These are phyloP conservation scores for Aspergillus campestris DNA, from an alignment of 495 filamentous ascomycete species.

Conservation along the genomic window DNA sequence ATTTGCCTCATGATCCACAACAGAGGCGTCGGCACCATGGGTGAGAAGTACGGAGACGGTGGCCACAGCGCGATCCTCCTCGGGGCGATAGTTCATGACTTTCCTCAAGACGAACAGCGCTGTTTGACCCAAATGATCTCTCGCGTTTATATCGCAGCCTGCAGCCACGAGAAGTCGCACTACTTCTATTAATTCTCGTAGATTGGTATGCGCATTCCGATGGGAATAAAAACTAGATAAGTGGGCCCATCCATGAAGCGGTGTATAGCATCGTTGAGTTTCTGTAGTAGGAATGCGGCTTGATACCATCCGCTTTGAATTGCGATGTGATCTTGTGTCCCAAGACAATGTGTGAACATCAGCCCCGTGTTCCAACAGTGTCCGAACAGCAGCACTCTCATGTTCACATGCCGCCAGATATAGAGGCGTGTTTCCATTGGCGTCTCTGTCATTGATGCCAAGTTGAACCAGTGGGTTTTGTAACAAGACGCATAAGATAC, in stretches of 20 bases:
- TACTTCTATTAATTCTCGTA: background rate
- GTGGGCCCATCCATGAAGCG: constrained; percentile 4
- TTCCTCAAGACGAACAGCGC: constrained; percentile 2
- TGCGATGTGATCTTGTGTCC: background rate
- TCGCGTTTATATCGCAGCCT: constrained; percentile 13
- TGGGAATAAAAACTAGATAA: background rate
- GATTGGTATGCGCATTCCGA: background rate
- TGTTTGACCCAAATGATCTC: constrained; percentile 8
- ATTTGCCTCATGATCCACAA: background rate
- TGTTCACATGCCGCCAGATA: background rate
- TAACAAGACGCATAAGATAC: background rate
- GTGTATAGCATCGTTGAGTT: background rate
- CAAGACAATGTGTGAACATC: background rate
- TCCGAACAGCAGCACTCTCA: background rate
- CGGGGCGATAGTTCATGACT: background rate
- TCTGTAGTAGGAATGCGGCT: background rate
- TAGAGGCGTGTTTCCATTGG: background rate
- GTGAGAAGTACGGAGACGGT: background rate
- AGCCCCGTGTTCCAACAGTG: background rate
- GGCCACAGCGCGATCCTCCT: background rate
- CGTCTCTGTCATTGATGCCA: background rate
- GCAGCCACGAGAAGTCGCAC: constrained; percentile 11
- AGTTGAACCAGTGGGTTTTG: background rate
- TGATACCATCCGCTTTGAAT: background rate
- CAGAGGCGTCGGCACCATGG: background rate